These are phyloP conservation scores for Chaetoscypha palmicola DNA, from an alignment of 2,329 filamentous ascomycete species.

Conservation along the genomic window DNA sequence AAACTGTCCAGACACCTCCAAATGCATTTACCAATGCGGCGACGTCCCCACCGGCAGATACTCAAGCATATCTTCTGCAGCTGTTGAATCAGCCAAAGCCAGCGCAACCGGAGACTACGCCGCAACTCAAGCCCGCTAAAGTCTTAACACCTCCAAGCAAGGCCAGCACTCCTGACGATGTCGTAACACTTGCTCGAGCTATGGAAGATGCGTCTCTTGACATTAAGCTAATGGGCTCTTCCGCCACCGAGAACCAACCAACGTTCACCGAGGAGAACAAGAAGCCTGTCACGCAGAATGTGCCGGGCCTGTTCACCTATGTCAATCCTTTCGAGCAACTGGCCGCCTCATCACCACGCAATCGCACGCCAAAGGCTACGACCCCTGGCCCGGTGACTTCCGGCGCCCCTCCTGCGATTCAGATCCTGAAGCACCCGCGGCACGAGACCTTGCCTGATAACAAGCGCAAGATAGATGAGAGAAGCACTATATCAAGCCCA, in stretches of 20 bases:
- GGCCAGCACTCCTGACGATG: slow-evolving; percentile 28
- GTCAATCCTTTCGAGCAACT: slow-evolving; percentile 67
- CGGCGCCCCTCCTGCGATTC: slow-evolving; percentile 22
- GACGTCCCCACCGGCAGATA: slow-evolving; percentile 54
- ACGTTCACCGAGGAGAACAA: slow-evolving; percentile 21
- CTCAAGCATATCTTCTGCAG: slow-evolving; percentile 79
- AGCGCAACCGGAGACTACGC: slow-evolving; percentile 43
- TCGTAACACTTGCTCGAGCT: slow-evolving; percentile 36
- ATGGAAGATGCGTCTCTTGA: slow-evolving; percentile 38
- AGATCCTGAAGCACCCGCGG: slow-evolving; percentile 30
- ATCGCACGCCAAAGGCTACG: slow-evolving; percentile 43
- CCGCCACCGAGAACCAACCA: slow-evolving; percentile 18
- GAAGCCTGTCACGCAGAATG: slow-evolving; percentile 16
- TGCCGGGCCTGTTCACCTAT: slow-evolving; percentile 52
- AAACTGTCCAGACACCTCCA: slow-evolving; percentile 21
- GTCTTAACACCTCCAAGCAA: slow-evolving; percentile 35
- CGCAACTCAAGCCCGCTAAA: slow-evolving; percentile 23
- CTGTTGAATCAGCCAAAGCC: slow-evolving; percentile 75
- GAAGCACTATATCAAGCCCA: slow-evolving; percentile 21
- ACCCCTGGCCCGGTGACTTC: slow-evolving; percentile 34
- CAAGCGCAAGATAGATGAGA: slow-evolving; percentile 28
- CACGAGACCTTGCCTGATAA: slow-evolving; percentile 24
- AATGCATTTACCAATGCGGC: slow-evolving; percentile 36
- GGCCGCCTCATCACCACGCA: slow-evolving; percentile 57
- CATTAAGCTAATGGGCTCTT: slow-evolving; percentile 28